phyloP scores from a whole-genome alignment of 441 rosid species.

The Pelargonium citronellum region DNA sequence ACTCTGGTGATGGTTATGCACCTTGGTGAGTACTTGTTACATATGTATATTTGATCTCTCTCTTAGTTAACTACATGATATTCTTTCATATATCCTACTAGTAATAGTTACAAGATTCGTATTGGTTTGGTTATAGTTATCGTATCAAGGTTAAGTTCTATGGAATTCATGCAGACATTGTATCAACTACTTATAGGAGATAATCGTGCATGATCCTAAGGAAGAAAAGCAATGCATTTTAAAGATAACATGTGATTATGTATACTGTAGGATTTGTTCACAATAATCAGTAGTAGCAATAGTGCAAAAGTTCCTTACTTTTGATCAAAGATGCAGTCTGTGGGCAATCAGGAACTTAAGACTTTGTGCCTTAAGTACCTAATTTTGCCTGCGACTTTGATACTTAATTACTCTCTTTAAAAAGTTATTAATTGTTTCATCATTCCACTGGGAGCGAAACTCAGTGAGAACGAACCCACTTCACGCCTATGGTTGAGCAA shows the following conservation, averaged over 20 bases:
- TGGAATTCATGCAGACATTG: neutral
- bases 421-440: neutral
- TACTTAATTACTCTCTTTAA: neutral
- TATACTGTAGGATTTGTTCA: neutral
- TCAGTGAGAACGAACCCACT: neutral
- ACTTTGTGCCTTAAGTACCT: neutral
- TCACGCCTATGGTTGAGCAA: neutral
- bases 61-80: slow-evolving; percentile 1
- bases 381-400: neutral
- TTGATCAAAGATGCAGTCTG: neutral
- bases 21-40: slow-evolving; percentile 58
- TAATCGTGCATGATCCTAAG: neutral
- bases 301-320: neutral
- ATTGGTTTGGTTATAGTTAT: neutral
- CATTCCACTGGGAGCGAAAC: neutral
- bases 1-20: slow-evolving; percentile 60
- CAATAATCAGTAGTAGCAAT: neutral
- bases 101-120: neutral
- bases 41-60: slow-evolving; percentile 17
- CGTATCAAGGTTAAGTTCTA: neutral
- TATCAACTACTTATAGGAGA: neutral
- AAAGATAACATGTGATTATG: neutral
- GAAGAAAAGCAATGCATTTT: neutral
- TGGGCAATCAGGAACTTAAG: neutral
- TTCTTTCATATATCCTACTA: slow-evolving; percentile 1